phyloP scores from a whole-genome alignment of 352 stramenopile genomes.

The Lagenidium giganteum region DNA sequence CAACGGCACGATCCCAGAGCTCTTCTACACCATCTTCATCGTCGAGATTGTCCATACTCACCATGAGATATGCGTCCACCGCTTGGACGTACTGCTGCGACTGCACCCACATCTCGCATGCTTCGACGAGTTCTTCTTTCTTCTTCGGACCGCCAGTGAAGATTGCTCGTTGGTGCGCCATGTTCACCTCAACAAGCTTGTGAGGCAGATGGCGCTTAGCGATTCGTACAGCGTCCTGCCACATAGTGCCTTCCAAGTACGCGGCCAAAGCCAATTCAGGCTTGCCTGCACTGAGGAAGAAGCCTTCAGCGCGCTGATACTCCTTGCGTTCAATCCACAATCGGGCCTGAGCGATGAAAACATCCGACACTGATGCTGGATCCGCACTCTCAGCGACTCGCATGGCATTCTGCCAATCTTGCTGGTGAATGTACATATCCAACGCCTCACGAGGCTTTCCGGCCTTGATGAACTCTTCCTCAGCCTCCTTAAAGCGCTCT shows the following conservation, averaged over 20 bases:
- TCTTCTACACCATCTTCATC: constrained; percentile 76
- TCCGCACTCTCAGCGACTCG: constrained; percentile 90
- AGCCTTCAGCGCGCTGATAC: constrained; percentile 76
- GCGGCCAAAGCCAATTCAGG: constrained; percentile 86
- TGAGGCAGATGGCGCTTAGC: constrained; percentile 90
- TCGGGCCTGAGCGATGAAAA: constrained; percentile 89
- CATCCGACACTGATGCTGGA: constrained; percentile 81
- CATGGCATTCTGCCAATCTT: constrained; percentile 91
- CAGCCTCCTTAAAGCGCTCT: constrained; percentile 90
- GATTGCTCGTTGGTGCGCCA: constrained; percentile 74
- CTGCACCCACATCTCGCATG: constrained; percentile 86
- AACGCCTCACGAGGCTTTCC: constrained; percentile 91
- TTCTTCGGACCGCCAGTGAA: constrained; percentile 71
- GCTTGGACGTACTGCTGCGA: constrained; percentile 87
- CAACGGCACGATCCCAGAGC: constrained; percentile 86
- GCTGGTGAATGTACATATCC: constrained; percentile 95
- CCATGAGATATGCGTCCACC: constrained; percentile 90
- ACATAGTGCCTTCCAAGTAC: constrained; percentile 85
- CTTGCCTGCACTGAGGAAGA: constrained; percentile 90
- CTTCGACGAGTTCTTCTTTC: constrained; percentile 80
- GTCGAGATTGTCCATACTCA: constrained; percentile 66
- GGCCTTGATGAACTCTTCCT: constrained; percentile 91
- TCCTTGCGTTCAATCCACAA: constrained; percentile 85
- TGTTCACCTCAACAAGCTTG: constrained; percentile 89
- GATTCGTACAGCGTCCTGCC: constrained; percentile 86